Conservation (phyloP, 441 rosid species). For the Syzygium malaccense region DNA sequence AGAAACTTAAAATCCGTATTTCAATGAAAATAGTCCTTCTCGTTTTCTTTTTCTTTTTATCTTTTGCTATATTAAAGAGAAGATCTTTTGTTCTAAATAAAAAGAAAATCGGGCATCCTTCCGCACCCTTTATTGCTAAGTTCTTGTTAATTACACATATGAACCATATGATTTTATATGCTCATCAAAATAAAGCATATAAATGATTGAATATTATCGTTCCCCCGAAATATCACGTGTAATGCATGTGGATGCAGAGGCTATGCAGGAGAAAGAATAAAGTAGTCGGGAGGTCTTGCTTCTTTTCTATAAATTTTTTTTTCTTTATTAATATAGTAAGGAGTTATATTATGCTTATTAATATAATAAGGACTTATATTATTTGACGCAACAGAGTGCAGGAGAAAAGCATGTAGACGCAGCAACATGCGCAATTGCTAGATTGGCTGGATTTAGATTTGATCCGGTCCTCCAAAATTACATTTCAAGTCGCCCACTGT, state of each 20-base stretch:
- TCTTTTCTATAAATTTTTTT: neutral
- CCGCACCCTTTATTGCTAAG: neutral
- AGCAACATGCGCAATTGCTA: neutral
- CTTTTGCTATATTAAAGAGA: neutral
- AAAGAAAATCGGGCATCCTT: neutral
- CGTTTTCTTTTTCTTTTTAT: no score
- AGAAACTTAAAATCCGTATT: neutral
- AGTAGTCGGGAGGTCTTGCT: neutral
- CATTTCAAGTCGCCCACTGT: neutral
- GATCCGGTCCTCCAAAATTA: neutral
- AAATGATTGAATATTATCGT: neutral
- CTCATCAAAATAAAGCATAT: neutral
- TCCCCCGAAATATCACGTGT: neutral
- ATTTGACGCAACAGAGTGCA: neutral
- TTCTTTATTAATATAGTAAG: neutral
- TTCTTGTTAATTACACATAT: neutral
- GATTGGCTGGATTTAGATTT: neutral
- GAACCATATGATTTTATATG: fast-evolving
- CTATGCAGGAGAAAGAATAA: neutral
- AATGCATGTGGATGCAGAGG: neutral
- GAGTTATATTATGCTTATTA: neutral
- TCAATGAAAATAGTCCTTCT: neutral
- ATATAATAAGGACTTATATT: neutral
- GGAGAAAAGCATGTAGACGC: neutral
- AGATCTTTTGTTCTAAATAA: neutral